Conservation (phyloP, 2,329 filamentous ascomycete species). For the Dactylellina haptotyla region DNA sequence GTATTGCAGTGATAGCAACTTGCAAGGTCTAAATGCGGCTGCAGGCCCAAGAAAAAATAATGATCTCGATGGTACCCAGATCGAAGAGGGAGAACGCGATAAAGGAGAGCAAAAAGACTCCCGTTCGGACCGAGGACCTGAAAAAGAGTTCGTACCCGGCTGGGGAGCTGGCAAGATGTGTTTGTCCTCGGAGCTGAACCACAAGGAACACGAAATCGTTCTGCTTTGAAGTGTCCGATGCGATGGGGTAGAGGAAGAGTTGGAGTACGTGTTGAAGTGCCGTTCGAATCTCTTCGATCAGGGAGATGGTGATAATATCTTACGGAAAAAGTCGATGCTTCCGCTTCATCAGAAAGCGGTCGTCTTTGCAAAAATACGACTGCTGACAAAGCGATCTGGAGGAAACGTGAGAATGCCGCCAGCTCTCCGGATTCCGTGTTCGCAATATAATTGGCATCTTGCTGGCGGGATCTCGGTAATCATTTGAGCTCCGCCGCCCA, state of each 20-base stretch:
- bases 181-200: background rate
- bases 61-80: slow-evolving; percentile 29
- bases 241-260: background rate
- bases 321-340: slow-evolving; percentile 34
- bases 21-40: slow-evolving; percentile 34
- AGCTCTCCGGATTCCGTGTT: slow-evolving; percentile 40
- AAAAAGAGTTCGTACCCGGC: background rate
- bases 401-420: slow-evolving; percentile 40
- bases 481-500: slow-evolving; percentile 31
- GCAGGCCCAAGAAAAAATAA: no score
- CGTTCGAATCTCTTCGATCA: background rate
- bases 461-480: slow-evolving; percentile 31
- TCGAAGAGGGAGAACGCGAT: slow-evolving; percentile 10
- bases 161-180: background rate
- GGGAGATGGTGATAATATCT: slow-evolving; percentile 6
- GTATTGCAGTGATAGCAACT: background rate
- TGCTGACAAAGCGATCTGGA: slow-evolving; percentile 39
- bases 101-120: slow-evolving; percentile 49
- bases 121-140: slow-evolving; percentile 47
- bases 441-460: slow-evolving; percentile 7
- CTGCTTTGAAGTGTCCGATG: background rate
- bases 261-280: slow-evolving; percentile 13
- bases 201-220: background rate
- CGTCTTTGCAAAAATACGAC: background rate
- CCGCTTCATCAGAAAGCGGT: background rate